A percentile compares a stretch with the other conserved stretches of the same genome.
Conservation (phyloP, 805 yeast species). For the Kuraishia borneana region DNA sequence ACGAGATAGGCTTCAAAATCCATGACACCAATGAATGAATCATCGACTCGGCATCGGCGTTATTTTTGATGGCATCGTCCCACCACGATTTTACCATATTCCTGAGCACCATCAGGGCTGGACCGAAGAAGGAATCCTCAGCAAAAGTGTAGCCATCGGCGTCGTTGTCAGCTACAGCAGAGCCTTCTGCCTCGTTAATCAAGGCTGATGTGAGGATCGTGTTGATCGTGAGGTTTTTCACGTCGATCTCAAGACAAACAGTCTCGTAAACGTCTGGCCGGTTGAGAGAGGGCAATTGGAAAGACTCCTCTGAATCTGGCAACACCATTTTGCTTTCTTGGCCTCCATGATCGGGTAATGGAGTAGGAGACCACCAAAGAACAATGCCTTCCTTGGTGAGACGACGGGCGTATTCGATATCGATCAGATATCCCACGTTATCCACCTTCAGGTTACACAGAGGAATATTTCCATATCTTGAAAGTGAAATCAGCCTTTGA, state of each 20-base stretch:
- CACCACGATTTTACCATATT: conserved; percentile 82
- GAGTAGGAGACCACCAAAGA: conserved; percentile 87
- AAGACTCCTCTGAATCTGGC: conserved; percentile 34
- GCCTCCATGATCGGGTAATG: conserved; percentile 81
- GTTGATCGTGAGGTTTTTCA: conserved; percentile 75
- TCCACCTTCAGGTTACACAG: conserved; percentile 76
- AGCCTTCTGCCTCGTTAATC: conserved; percentile 82
- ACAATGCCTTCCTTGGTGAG: conserved; percentile 55
- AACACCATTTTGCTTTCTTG: conserved; percentile 44
- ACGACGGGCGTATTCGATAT: conserved; percentile 75
- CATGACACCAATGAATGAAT: conserved; percentile 74
- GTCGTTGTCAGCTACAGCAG: conserved; percentile 49
- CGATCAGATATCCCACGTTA: conserved; percentile 69
- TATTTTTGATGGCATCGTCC: conserved; percentile 70
- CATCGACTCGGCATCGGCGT: conserved; percentile 69
- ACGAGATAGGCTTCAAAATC: conserved; percentile 72
- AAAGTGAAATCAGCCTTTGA: conserved; percentile 46
- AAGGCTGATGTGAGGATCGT: conserved; percentile 78
- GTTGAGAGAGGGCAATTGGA: conserved; percentile 63
- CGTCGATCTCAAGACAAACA: conserved; percentile 66
- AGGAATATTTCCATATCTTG: conserved; percentile 74
- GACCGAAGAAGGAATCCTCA: conserved; percentile 72
- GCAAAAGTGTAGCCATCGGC: conserved; percentile 36
- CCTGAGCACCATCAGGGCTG: conserved; percentile 63
- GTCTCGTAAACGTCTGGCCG: conserved; percentile 71